These are phyloP conservation scores for Colletotrichum orbiculare DNA, from an alignment of 2,329 filamentous ascomycete genomes.

Conservation along the genomic window DNA sequence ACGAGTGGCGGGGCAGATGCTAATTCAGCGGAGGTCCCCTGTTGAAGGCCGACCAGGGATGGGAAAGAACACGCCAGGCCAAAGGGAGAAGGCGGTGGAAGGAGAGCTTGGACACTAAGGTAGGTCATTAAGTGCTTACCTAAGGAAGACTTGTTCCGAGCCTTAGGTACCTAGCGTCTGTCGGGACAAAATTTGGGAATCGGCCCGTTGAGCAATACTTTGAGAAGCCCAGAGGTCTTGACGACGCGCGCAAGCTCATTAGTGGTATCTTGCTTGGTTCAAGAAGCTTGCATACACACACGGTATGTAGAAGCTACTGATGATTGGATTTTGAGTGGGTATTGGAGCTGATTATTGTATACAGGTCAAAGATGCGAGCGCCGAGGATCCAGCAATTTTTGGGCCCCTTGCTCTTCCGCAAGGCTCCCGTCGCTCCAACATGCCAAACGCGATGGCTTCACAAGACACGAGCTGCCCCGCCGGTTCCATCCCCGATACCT, in stretches of 20 bases:
- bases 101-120: background rate
- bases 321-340: too few species aligned
- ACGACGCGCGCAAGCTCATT: slow-evolving; percentile 29
- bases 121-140: slow-evolving; percentile 7
- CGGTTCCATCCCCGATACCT: slow-evolving; percentile 77
- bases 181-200: slow-evolving; percentile 33
- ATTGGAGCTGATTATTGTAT: slow-evolving; percentile 13
- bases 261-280: slow-evolving; percentile 4
- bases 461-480: slow-evolving; percentile 51
- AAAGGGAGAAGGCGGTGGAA: slow-evolving; percentile 21
- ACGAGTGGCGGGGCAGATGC: slow-evolving; percentile 28
- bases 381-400: slow-evolving; percentile 31
- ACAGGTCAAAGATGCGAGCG: slow-evolving; percentile 36
- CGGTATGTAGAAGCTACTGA: background rate
- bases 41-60: slow-evolving; percentile 16
- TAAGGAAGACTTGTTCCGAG: slow-evolving; percentile 25
- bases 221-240: slow-evolving; percentile 10
- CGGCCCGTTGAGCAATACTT: slow-evolving; percentile 23
- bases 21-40: slow-evolving; percentile 25
- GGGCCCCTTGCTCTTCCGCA: slow-evolving; percentile 31
- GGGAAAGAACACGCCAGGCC: background rate
- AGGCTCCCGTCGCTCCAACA: slow-evolving; percentile 41
- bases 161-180: slow-evolving; percentile 17
- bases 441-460: slow-evolving; percentile 57
- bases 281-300: slow-evolving; percentile 6